Evolutionary conservation across 2,329 filamentous ascomycete species (phyloP), one percentile per base, ranked within the genome.

Genomic region (Botrytis fragariae): DNA sequence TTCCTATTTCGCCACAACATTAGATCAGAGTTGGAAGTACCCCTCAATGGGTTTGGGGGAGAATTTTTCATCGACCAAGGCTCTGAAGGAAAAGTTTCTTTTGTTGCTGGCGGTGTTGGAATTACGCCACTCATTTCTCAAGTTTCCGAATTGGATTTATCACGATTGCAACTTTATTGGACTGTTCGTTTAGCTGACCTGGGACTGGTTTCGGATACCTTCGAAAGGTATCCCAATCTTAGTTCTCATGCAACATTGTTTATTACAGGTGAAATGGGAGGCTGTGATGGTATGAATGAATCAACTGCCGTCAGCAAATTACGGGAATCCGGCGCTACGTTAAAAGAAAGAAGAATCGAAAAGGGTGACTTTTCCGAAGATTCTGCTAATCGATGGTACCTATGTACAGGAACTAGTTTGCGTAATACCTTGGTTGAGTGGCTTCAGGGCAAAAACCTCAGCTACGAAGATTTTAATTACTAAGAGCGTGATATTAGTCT

Each of bases 91-190:
- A 70, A 74, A 60, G 80, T 83, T 45, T 82, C 89, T 1, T 96
- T 95, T 76, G 82, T 97, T 5, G 93, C 93, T 9, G 93, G 89
- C 0, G 94, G 94, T 4, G 92, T 97, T 10, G 94, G 94, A 0
- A 93, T 97, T 74, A 97, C 94, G 42, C 94, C 94, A 2, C 77
- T 96, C 5, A 84, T 97, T n/a, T 89, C 90, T 0, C 92, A 93
- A 77, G 85, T 90, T n/a, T 84, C 83, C 0, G 81, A 86, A 9
- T 79, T 93, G 1, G 81, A 84, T 73, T 75, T 83, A 8, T 77
- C 80, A 1, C 79, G 81, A 5, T 79, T 96, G 54, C 82, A 78
- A 39, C 79, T 96, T 7, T 84, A 94, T 1, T 97, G 93, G 94
- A 90, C 88, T 2, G 77, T 95, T 6, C 84, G 86, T 10, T 81